Base-by-base conservation (phyloP, 2,329 filamentous ascomycete species). In the Shiraia sp. region DNA sequence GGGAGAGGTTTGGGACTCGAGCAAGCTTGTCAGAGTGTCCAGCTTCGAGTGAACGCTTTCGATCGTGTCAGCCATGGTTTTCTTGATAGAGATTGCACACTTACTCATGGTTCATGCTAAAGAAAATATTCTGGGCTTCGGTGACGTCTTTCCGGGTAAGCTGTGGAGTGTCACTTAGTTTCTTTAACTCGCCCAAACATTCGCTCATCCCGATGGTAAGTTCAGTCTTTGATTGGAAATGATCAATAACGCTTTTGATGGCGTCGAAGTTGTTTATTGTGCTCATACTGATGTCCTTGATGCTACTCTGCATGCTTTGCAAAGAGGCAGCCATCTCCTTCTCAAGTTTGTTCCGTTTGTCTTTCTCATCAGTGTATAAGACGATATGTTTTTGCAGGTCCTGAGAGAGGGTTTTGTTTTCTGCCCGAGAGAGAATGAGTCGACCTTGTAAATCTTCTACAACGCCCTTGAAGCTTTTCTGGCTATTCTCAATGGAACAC, bases 121-220 rank as follows among this genome's bases (percentile, higher is more conserved):
- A 48, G 13, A 67, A 32, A 49, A 60, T 62, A 7, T 24, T 24
- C 32, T 66, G 57, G 2, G 49, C 51, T 27, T 58, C 59, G 9
- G 47, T 32, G 2, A 59, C 32, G 27, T 65, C 56, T 1, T 59
- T 47, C 2, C 28, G 8, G 1, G 57, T 62, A 19, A 64, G 34
- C 8, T 52, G 30, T 2, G 57, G 51, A 1, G 42, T 49, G 6
- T 26, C 25, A 19, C 53, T 40, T 13, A 65, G 36, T 10, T 36
- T 41, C n/a, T 50, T 41, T 22, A 68, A 33, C 5, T 32, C 40
- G 0, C 45, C 34, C 2, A 59, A 15, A 24, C 59, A 61, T 19
- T 64, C 44, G 15, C 58, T 42, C 23, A 57, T 33, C 7, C 26
- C 38, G 6, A 25, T 15, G 12, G 47, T 31, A 3, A 37, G 39